phyloP scores from a whole-genome alignment of 2,329 filamentous ascomycete genomes.

The Bipolaris cookei region DNA sequence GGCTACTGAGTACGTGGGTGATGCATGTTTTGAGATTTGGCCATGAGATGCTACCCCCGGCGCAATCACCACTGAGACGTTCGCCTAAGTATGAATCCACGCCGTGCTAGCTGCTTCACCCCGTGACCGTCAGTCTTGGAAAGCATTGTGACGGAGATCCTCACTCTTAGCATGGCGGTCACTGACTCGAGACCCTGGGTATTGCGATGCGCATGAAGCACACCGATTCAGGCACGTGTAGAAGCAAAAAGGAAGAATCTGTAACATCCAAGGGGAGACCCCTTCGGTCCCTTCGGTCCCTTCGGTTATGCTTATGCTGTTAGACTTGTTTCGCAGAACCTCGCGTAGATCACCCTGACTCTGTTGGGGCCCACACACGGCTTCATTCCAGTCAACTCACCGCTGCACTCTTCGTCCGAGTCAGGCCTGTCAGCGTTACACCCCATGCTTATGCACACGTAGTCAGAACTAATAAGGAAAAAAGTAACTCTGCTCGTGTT shows the following conservation, averaged over 20 bases:
- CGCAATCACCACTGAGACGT: no score
- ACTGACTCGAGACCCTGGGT: slow-evolving; percentile 16
- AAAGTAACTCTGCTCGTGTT: slow-evolving; percentile 6
- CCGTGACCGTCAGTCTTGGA: neutral
- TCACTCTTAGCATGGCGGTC: neutral
- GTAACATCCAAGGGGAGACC: neutral
- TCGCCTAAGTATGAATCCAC: no score
- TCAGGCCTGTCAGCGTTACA: slow-evolving; percentile 1
- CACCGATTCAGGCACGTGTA: slow-evolving; percentile 17
- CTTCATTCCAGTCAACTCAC: slow-evolving; percentile 1
- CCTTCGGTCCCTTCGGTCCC: neutral
- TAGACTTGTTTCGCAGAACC: slow-evolving; percentile 6
- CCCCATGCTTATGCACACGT: slow-evolving; percentile 3
- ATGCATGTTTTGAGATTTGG: no score
- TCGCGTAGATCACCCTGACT: neutral
- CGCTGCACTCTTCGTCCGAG: neutral
- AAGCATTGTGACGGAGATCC: neutral
- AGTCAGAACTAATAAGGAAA: neutral
- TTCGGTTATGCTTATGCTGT: neutral
- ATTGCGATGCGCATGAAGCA: slow-evolving; percentile 15
- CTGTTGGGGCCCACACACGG: neutral
- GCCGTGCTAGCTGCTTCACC: neutral
- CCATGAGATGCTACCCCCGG: no score
- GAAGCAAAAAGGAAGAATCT: slow-evolving; percentile 19
- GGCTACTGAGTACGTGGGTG: no score